Percentiles rank a stretch among this genome's conserved stretches.
These are phyloP conservation scores for Furcasterigmium sp. DNA, from an alignment of 2,329 filamentous ascomycete genomes.

Conservation along the genomic window DNA sequence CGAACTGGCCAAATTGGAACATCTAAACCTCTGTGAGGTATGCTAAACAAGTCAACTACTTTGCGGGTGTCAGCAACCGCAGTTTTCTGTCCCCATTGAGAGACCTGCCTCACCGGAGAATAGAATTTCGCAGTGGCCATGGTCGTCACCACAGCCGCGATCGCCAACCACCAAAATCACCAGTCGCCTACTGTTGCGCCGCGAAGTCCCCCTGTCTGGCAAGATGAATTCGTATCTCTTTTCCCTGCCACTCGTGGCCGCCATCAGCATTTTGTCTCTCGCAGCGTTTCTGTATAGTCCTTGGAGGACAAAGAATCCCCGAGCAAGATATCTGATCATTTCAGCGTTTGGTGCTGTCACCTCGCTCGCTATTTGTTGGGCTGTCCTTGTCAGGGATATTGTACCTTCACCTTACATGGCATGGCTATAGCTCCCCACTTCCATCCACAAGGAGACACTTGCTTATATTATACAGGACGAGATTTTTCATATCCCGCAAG, in stretches of 20 bases:
- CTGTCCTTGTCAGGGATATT: slow-evolving; percentile 26
- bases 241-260: neutral
- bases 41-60: too few species aligned
- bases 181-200: too few species aligned
- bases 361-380: slow-evolving; percentile 23
- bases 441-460: too few species aligned
- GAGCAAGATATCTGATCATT: neutral
- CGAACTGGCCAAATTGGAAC: too few species aligned
- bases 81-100: too few species aligned
- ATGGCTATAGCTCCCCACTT: neutral
- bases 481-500: slow-evolving; percentile 85
- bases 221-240: neutral
- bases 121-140: too few species aligned
- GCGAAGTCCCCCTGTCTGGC: neutral
- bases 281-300: neutral
- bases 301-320: neutral
- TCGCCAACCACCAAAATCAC: too few species aligned
- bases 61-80: too few species aligned
- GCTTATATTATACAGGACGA: slow-evolving; percentile 58
- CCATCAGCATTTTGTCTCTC: neutral
- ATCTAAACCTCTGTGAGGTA: too few species aligned
- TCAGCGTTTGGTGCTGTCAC: neutral
- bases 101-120: too few species aligned
- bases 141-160: too few species aligned
- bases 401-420: slow-evolving; percentile 53